Evolutionary conservation across 495 filamentous ascomycete genomes (phyloP).

Genomic region (Penicillium robsamsonii): DNA sequence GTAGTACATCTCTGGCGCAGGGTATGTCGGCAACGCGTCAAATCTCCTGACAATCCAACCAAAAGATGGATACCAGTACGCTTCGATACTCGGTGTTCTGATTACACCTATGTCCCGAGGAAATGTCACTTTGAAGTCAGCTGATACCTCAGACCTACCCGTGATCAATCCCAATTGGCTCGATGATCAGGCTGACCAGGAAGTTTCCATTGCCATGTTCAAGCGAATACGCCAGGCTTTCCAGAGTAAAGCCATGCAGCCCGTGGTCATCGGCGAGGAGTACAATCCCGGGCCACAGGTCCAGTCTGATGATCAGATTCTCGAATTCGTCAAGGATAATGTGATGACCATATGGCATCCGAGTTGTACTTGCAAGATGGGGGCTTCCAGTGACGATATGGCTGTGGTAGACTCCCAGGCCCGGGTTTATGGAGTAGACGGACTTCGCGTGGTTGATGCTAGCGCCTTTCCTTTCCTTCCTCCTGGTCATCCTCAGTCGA

Average conservation of each 20-base stretch:
- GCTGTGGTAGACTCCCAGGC: conserved; percentile 57
- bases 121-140: conserved; percentile 50
- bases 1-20: conserved; percentile 39
- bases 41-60: conserved; percentile 36
- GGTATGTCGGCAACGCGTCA: conserved; percentile 38
- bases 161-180: conserved; percentile 57
- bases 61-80: conserved; percentile 48
- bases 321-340: conserved; percentile 38
- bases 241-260: conserved; percentile 38
- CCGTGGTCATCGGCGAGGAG: conserved; percentile 46
- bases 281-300: conserved; percentile 46
- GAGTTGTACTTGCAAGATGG: conserved; percentile 55
- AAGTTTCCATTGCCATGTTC: conserved; percentile 53
- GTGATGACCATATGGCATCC: conserved; percentile 52
- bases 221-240: conserved; percentile 50
- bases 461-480: conserved; percentile 52
- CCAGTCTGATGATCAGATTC: conserved; percentile 52
- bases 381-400: conserved; percentile 41
- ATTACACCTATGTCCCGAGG: conserved; percentile 53
- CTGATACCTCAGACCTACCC: conserved; percentile 44
- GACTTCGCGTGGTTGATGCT: conserved; percentile 58
- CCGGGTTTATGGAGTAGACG: conserved; percentile 50
- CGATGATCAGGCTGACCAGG: conserved; percentile 44
- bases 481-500: conserved; percentile 52
- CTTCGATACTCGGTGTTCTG: conserved; percentile 40